These are phyloP conservation scores for Neopestalotiopsis rosae DNA, from an alignment of 2,329 filamentous ascomycete genomes.

Conservation along the genomic window DNA sequence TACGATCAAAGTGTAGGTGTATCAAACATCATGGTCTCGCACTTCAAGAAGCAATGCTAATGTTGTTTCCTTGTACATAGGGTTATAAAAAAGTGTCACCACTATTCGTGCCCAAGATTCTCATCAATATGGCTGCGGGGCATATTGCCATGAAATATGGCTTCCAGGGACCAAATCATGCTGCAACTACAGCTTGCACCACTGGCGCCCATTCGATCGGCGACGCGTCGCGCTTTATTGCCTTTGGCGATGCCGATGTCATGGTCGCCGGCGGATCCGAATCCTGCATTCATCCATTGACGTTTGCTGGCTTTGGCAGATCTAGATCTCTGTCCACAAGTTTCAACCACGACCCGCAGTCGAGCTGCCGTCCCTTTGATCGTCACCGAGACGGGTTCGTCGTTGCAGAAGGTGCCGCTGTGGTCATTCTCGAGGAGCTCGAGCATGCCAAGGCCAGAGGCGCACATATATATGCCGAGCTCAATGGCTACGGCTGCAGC, in stretches of 20 bases:
- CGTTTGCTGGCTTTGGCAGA: conserved; percentile 88
- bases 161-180: conserved; percentile 89
- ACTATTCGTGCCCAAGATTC: conserved; percentile 87
- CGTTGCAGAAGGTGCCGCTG: conserved; percentile 88
- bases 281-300: conserved; percentile 92
- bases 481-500: conserved; percentile 88
- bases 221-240: conserved; percentile 90
- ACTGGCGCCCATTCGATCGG: conserved; percentile 95
- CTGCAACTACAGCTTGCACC: conserved; percentile 92
- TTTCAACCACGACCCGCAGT: conserved; percentile 74
- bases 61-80: conserved; percentile 46
- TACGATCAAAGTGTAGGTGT: conserved; percentile 72
- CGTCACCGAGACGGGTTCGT: conserved; percentile 82
- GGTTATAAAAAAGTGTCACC: conserved; percentile 94
- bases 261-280: conserved; percentile 97
- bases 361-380: conserved; percentile 89
- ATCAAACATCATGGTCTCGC: neutral
- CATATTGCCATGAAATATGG: conserved; percentile 94
- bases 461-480: conserved; percentile 85
- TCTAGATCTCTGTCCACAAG: conserved; percentile 84
- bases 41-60: conserved; percentile 4
- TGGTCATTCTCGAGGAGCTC: conserved; percentile 86
- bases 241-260: conserved; percentile 88
- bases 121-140: conserved; percentile 94
- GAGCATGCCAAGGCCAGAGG: conserved; percentile 83